A percentile compares a stretch with the other conserved stretches of the same genome.
Conservation (phyloP, 106 monocot genomes). For the Phalaenopsis aphrodite region DNA sequence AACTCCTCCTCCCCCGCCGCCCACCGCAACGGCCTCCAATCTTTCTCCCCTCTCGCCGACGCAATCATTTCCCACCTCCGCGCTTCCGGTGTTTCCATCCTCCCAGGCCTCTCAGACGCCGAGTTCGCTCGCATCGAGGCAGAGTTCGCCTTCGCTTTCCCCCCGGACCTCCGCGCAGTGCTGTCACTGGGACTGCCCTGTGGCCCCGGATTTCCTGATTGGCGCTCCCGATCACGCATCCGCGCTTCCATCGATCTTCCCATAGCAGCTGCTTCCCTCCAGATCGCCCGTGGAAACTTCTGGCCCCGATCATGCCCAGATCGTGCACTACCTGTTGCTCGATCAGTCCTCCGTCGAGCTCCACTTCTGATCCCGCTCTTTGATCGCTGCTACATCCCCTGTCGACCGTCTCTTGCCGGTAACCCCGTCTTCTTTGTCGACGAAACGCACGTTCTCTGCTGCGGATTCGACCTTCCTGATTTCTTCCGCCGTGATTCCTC, state of each 20-base stretch:
- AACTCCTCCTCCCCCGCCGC: slow-evolving; percentile 18
- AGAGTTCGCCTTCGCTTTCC: slow-evolving; percentile 55
- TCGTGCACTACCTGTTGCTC: slow-evolving; percentile 34
- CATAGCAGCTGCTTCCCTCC: slow-evolving; percentile 64
- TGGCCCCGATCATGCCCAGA: slow-evolving; percentile 58
- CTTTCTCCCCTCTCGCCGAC: slow-evolving; percentile 48
- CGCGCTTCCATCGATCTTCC: slow-evolving; percentile 46
- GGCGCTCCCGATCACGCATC: slow-evolving; percentile 25
- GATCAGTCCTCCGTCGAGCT: slow-evolving; percentile 44
- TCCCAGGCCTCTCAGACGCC: slow-evolving; percentile 39
- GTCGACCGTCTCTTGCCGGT: slow-evolving; percentile 67
- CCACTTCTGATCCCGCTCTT: slow-evolving; percentile 79
- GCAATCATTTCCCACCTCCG: slow-evolving; percentile 44
- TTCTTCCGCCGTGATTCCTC: slow-evolving; percentile 56
- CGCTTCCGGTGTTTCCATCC: slow-evolving; percentile 30
- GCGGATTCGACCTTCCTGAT: slow-evolving; percentile 60
- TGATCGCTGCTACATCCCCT: slow-evolving; percentile 78
- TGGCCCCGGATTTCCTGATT: slow-evolving; percentile 67
- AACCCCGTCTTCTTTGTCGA: slow-evolving; percentile 87
- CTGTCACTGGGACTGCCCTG: slow-evolving; percentile 54
- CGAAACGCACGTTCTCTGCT: slow-evolving; percentile 49
- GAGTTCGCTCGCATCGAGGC: slow-evolving; percentile 61
- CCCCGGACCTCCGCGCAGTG: slow-evolving; percentile 77
- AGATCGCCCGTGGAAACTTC: slow-evolving; percentile 49
- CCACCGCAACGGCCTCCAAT: slow-evolving; percentile 30